Evolutionary conservation across 1,139 yeast species (phyloP), one percentile per base, ranked within the genome.

Genomic region (Taphrina pruni): DNA sequence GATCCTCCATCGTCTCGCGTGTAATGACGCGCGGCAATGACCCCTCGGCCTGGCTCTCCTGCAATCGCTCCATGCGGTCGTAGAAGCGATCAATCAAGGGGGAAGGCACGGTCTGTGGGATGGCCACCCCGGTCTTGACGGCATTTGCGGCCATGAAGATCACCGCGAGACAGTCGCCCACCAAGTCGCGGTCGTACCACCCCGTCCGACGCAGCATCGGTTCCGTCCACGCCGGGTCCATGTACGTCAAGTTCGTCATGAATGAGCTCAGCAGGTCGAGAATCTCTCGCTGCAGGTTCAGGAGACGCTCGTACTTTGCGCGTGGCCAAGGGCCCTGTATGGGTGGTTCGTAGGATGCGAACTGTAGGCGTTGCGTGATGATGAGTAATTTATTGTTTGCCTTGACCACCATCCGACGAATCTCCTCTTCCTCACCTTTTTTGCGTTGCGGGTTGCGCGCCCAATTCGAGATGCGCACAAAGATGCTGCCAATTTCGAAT

Each of bases 101-200:
- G 1, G 77, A 75, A 1, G 77, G 77, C 26, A 77, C 74, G 39
- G 76, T 70, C 65, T 73, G 74, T 1, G 78, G 78, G 11, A 76
- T 70, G 6, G 78, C 75, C 6, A 67, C 68, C 8, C 75, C 75
- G n/a, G 75, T 70, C 46, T 70, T 66, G 55, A 76, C 69, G 14
- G 78, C 73, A 20, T 70, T 70, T 12, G 76, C 73, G 6, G 75
- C 71, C 77, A 76, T 75, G 69, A 74, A 76, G 21, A 76, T 56
- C 11, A 74, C 73, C 4, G 78, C 75, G 68, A 76, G 75, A 43
- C 74, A 72, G 38, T 75, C 77, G 2, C 77, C 74, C 55, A 72
- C 71, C 46, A 76, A 70, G 7, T 72, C 73, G 45, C 72, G 71
- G 45, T 75, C 73, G 14, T 73, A 72, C 77, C 78, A 76, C 9